These are phyloP conservation scores for Aspergillus ruber DNA, from an alignment of 2,329 filamentous ascomycete genomes.

Conservation along the genomic window DNA sequence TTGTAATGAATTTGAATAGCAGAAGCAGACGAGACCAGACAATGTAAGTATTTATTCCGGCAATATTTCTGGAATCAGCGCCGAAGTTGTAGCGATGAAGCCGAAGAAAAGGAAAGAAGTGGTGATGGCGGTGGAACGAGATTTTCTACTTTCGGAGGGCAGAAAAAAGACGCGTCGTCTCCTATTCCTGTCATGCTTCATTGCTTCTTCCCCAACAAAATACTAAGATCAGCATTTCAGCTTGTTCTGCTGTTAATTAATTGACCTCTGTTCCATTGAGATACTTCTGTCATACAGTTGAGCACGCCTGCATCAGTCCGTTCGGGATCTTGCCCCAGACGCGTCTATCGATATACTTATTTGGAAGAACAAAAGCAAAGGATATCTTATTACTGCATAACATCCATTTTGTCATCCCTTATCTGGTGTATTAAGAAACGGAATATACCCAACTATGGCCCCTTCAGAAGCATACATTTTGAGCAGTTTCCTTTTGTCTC, in stretches of 20 bases:
- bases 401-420: background rate
- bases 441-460: constrained; percentile 48
- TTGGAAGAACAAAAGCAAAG: too few species aligned
- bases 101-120: background rate
- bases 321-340: background rate
- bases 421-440: background rate
- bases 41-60: background rate
- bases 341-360: too few species aligned
- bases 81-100: background rate
- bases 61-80: background rate
- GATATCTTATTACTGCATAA: too few species aligned
- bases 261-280: background rate
- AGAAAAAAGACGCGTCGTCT: background rate
- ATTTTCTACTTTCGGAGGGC: background rate
- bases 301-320: background rate
- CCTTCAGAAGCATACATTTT: constrained; percentile 70
- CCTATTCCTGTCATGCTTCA: background rate
- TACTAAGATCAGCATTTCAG: too few species aligned
- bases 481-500: constrained; percentile 68
- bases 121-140: background rate
- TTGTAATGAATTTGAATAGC: background rate
- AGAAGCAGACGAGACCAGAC: background rate
- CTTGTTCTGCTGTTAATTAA: background rate
- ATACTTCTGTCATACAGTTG: background rate
- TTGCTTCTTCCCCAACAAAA: too few species aligned